Percentiles rank a stretch among this genome's conserved stretches.
phyloP scores from a whole-genome alignment of 1,284 basidiomycete genomes.

The Ganoderma multipileum region DNA sequence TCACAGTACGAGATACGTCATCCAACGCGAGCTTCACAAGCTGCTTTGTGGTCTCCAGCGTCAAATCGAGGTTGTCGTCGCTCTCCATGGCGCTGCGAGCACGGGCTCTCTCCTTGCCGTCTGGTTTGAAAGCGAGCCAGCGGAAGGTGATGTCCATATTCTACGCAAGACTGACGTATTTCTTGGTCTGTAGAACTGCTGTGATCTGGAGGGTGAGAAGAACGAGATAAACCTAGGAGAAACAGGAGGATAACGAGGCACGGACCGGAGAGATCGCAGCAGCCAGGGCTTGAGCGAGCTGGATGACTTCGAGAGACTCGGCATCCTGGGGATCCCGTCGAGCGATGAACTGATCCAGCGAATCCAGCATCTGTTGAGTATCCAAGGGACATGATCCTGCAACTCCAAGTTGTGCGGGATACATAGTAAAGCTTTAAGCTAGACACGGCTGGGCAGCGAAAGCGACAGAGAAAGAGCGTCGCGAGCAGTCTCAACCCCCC shows the following conservation, averaged over 20 bases:
- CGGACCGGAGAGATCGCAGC: not conserved
- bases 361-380: not conserved
- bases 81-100: not conserved
- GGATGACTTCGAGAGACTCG: not conserved
- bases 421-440: not conserved
- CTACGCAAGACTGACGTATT: not conserved
- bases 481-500: too few species aligned
- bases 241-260: not conserved
- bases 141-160: not conserved
- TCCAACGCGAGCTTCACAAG: not conserved
- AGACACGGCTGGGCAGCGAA: not conserved
- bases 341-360: not conserved
- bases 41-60: not conserved
- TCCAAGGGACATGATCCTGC: not conserved
- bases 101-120: not conserved
- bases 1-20: not conserved
- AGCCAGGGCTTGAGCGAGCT: not conserved
- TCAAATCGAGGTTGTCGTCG: not conserved
- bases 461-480: too few species aligned
- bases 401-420: not conserved
- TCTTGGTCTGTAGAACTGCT: not conserved
- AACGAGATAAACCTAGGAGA: not conserved
- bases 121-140: not conserved
- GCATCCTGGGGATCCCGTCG: not conserved
- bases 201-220: not conserved